These are phyloP conservation scores for Fusarium incarnatum DNA, from an alignment of 2,329 filamentous ascomycete species.

Conservation along the genomic window DNA sequence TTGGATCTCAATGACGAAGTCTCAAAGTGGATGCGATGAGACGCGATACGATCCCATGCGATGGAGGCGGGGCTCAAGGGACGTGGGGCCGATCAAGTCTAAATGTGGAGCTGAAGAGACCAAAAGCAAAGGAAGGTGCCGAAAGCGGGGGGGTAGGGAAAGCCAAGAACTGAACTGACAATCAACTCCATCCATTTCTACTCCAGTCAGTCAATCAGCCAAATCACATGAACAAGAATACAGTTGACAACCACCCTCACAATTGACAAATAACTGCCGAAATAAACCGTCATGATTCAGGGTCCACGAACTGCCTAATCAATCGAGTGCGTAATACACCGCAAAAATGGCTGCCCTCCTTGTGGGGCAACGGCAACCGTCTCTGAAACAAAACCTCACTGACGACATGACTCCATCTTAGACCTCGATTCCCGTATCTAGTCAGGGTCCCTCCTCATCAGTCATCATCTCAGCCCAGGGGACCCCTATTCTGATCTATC, in stretches of 20 bases:
- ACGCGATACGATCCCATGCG: constrained; percentile 4
- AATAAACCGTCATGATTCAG: constrained; percentile 7
- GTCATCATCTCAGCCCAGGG: constrained; percentile 8
- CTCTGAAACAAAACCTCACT: constrained; percentile 25
- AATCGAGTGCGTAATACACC: constrained; percentile 31
- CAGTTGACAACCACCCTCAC: neutral
- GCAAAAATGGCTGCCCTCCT: constrained; percentile 21
- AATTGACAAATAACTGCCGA: constrained; percentile 17
- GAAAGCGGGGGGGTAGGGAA: constrained; percentile 23
- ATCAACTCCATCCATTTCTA: neutral
- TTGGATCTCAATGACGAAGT: constrained; percentile 37
- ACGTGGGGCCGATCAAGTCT: constrained; percentile 36
- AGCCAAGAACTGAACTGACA: neutral
- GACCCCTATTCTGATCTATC: neutral
- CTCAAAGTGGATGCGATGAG: constrained; percentile 24
- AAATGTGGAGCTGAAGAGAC: constrained; percentile 10
- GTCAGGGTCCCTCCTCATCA: constrained; percentile 36
- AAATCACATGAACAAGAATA: constrained; percentile 10
- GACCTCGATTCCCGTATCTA: constrained; percentile 37
- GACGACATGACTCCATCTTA: constrained; percentile 37
- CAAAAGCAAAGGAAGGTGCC: constrained; percentile 30
- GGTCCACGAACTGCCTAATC: constrained; percentile 10
- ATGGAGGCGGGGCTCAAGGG: constrained; percentile 33
- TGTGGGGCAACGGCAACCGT: constrained; percentile 19
- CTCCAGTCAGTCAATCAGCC: neutral